phyloP scores from a whole-genome alignment of 805 yeast species.

The Candida ficus region DNA sequence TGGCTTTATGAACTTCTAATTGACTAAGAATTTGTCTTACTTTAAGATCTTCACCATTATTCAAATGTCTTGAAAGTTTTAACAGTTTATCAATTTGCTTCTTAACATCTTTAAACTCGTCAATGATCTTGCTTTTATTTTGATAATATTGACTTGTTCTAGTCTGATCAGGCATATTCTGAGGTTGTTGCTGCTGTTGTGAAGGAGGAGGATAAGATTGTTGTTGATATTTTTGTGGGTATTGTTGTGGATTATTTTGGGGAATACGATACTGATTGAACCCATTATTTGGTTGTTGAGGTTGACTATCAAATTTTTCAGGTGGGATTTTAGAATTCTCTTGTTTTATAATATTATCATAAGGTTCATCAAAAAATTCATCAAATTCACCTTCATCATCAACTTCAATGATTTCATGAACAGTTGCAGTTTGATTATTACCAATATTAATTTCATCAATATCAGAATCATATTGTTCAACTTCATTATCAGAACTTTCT shows the following conservation, averaged over 20 bases:
- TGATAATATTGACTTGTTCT: background rate
- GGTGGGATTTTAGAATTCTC: background rate
- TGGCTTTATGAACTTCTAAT: background rate
- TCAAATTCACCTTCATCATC: background rate
- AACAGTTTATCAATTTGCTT: background rate
- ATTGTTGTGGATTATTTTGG: constrained; percentile 5
- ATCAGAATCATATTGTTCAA: background rate
- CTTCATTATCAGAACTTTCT: constrained; percentile 12
- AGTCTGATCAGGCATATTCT: constrained; percentile 1
- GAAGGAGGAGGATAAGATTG: too few species aligned
- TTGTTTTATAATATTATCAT: background rate
- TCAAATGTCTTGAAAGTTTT: background rate
- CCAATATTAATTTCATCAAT: background rate
- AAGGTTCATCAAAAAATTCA: background rate
- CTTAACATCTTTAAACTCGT: background rate
- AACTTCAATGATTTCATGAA: constrained; percentile 1
- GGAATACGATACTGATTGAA: too few species aligned
- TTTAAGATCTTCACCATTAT: background rate
- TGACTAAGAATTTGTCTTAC: background rate
- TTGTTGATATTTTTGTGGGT: background rate
- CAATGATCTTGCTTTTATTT: background rate
- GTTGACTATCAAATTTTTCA: background rate
- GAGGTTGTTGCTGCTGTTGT: constrained; percentile 1
- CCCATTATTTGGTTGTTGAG: background rate
- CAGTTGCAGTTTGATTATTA: background rate